These are phyloP conservation scores for Daedalea quercina DNA, from an alignment of 768 basidiomycete genomes.

Conservation along the genomic window DNA sequence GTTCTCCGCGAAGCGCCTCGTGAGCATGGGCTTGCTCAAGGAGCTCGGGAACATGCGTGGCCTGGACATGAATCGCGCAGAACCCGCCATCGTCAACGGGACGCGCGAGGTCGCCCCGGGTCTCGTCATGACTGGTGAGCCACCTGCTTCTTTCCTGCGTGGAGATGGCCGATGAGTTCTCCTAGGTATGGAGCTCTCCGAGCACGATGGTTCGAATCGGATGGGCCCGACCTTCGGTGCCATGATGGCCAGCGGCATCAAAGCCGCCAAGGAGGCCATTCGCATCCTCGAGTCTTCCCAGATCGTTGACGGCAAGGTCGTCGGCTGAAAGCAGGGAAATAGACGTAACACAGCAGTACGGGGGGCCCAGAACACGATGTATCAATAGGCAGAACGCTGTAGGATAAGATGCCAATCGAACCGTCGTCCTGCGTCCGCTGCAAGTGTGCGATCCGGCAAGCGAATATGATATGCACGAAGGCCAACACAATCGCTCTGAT, in stretches of 20 bases:
- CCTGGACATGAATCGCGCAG: slow-evolving; percentile 77
- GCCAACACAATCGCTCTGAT: too few species aligned
- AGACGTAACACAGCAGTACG: neutral
- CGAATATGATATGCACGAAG: too few species aligned
- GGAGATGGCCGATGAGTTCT: too few species aligned
- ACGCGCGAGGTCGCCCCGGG: slow-evolving; percentile 75
- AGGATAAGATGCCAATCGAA: too few species aligned
- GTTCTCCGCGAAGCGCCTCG: slow-evolving; percentile 74
- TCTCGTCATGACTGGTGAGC: slow-evolving; percentile 64
- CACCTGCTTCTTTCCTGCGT: neutral
- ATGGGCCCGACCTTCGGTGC: slow-evolving; percentile 69
- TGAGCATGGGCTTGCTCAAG: slow-evolving; percentile 66
- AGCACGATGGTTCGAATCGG: slow-evolving; percentile 73
- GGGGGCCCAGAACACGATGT: neutral
- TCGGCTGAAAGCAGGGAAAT: slow-evolving; percentile 15
- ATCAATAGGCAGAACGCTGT: neutral
- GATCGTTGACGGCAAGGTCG: slow-evolving; percentile 31
- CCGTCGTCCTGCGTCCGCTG: too few species aligned
- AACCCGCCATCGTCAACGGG: slow-evolving; percentile 72
- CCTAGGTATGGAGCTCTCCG: slow-evolving; percentile 75
- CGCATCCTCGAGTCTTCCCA: slow-evolving; percentile 26
- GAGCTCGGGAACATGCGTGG: slow-evolving; percentile 77
- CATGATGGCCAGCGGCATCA: slow-evolving; percentile 71
- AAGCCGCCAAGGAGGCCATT: slow-evolving; percentile 32
- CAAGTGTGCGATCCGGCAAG: too few species aligned